Evolutionary conservation across 768 basidiomycete species (phyloP), one percentile per base, ranked within the genome.

Genomic region (Tulasnella sp.): DNA sequence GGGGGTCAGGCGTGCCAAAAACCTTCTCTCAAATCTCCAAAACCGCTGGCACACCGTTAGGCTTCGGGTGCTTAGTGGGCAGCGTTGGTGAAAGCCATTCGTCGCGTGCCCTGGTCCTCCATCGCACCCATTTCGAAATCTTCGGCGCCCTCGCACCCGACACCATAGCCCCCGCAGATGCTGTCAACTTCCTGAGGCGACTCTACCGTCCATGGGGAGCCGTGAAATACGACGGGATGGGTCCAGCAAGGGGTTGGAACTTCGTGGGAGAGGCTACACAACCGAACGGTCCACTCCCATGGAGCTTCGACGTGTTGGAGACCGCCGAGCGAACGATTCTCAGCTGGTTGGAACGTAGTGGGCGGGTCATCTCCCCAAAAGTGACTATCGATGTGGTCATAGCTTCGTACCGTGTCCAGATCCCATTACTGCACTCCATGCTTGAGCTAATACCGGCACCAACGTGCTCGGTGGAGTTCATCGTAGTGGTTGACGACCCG

Each of bases 41-140:
- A 16, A 75, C 79, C 16, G 80, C 83, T 6, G 79, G 81, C 2
- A 82, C 84, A 0, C 88, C 87, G 5, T 80, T 82, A 6, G 89
- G 90, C 6, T 86, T 90, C 71, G 90, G 89, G 13, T 90, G 89
- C 55, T 86, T 90, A 2, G 87, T 89, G 0, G 90, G 91, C 82
- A 89, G 86, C 7, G 89, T 90, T 79, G 83, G 82, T 23, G 84
- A 85, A 11, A 90, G 89, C 80, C 88, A 89, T 0, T 89, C 90
- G 88, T 89, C 89, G 0, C 90, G 89, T 0, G 90, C 90, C 80
- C 90, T 90, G 0, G 84, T 90, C 73, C 73, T 91, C 67, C 88
- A 90, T 77, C 86, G 86, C 35, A 87, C 83, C 0, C 90, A 91
- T 80, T 83, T 91, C 82, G 86, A 89, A 40, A 87, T 89, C 67